Conservation (phyloP, 768 basidiomycete genomes). For the Kwoniella sp. region DNA sequence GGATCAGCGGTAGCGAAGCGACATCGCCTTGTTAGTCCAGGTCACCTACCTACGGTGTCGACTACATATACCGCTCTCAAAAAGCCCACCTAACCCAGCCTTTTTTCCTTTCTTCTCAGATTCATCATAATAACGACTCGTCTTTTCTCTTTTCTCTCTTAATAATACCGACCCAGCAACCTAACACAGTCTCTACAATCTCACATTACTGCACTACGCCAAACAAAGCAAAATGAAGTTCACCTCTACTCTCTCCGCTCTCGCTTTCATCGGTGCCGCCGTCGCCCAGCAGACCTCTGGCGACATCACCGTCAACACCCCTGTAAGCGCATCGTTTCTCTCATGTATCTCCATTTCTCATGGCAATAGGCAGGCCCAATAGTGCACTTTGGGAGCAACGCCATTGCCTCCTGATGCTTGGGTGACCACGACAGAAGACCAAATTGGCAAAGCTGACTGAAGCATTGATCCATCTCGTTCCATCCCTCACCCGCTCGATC, state of each 20-base stretch:
- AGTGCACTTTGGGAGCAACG: too few relatives aligned
- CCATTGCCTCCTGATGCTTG: too few relatives aligned
- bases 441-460: conserved; percentile 2
- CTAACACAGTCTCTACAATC: background rate
- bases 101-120: conserved; percentile 19
- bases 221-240: conserved; percentile 30
- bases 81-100: background rate
- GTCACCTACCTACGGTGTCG: background rate
- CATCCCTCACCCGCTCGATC: background rate
- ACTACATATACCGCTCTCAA: background rate
- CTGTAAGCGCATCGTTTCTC: conserved; percentile 30
- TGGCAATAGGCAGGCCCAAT: conserved; percentile 4
- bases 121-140: background rate
- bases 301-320: conserved; percentile 47
- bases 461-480: background rate
- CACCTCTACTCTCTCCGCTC: conserved; percentile 23
- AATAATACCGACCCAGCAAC: background rate
- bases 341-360: background rate
- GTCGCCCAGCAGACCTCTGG: conserved; percentile 45
- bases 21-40: background rate
- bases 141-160: conserved; percentile 9
- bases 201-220: background rate
- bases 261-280: conserved; percentile 36
- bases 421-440: too few relatives aligned
- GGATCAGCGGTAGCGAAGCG: conserved; percentile 3